A percentile compares a stretch with the other conserved stretches of the same genome.
Conservation (phyloP, 2,329 filamentous ascomycete species). For the Xylariaceae sp. region DNA sequence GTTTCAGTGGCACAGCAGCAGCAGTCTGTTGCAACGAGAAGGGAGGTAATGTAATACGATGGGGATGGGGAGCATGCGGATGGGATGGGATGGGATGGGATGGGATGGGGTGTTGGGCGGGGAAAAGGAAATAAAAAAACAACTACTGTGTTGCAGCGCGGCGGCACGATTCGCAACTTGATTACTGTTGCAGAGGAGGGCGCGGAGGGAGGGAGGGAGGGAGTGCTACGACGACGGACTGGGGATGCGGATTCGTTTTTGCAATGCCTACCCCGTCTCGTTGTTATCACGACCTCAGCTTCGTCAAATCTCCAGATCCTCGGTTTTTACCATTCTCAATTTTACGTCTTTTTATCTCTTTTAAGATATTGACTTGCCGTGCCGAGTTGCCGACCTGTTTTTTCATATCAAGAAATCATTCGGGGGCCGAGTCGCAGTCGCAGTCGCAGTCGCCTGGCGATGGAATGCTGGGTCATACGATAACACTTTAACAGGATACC, state of each 20-base stretch:
- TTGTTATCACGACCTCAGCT: background rate
- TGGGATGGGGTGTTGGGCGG: background rate
- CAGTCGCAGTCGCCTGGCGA: background rate
- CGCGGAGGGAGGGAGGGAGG: too few species aligned
- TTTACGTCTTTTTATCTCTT: background rate
- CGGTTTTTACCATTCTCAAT: background rate
- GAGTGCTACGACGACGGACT: too few species aligned
- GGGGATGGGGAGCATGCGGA: background rate
- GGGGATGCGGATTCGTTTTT: too few species aligned
- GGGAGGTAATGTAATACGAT: background rate
- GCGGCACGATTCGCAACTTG: too few species aligned
- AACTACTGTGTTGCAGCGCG: too few species aligned
- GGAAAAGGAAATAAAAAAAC: too few species aligned
- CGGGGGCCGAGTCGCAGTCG: background rate
- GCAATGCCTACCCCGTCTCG: too few species aligned
- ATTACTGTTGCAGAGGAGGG: too few species aligned
- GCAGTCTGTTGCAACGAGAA: background rate
- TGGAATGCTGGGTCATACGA: background rate
- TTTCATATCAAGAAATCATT: background rate
- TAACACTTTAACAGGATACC: background rate
- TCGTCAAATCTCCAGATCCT: background rate
- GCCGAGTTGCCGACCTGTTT: background rate
- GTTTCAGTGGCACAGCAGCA: background rate
- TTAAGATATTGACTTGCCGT: background rate
- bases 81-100: background rate